Evolutionary conservation across 768 basidiomycete genomes (phyloP).

Genomic region (Rhodosporidiobolus sp.): DNA sequence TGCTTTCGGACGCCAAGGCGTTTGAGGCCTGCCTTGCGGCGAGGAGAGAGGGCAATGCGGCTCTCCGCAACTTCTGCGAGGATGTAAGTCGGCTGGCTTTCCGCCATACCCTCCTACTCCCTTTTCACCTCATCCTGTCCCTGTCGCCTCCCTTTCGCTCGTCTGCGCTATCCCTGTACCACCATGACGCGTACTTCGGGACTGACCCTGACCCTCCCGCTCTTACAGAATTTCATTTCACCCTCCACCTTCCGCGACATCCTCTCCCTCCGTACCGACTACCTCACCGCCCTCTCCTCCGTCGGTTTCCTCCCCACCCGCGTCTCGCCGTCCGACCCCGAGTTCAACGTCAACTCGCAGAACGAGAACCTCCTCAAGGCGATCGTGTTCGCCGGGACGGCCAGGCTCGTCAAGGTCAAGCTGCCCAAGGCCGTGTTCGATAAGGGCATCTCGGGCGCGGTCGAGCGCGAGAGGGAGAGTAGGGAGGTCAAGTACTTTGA

Average conservation of each 20-base stretch:
- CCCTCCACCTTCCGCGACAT: constrained; percentile 70
- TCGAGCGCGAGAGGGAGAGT: constrained; percentile 79
- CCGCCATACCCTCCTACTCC: neutral
- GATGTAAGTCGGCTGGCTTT: too few relatives aligned
- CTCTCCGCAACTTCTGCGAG: constrained; percentile 66
- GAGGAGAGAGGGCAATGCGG: constrained; percentile 52
- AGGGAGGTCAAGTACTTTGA: constrained; percentile 81
- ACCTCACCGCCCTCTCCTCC: constrained; percentile 64
- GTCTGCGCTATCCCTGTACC: too few relatives aligned
- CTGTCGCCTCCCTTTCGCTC: too few relatives aligned
- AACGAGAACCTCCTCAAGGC: constrained; percentile 77
- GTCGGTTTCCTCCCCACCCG: constrained; percentile 65
- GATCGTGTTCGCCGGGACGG: constrained; percentile 78
- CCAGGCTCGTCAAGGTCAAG: constrained; percentile 70
- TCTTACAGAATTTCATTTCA: constrained; percentile 75
- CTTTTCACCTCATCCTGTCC: neutral
- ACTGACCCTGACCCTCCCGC: neutral
- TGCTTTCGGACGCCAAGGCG: constrained; percentile 75
- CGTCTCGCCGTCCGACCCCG: constrained; percentile 54
- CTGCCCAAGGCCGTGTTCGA: constrained; percentile 78
- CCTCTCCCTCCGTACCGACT: constrained; percentile 70
- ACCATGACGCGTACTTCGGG: too few relatives aligned
- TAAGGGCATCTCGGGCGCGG: constrained; percentile 73
- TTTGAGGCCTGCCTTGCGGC: constrained; percentile 58
- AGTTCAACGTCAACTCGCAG: constrained; percentile 63